Percentiles rank a stretch among this genome's conserved stretches.
Conservation (phyloP, 192 early-diverging fungal genomes). For the Mortierella antarctica region DNA sequence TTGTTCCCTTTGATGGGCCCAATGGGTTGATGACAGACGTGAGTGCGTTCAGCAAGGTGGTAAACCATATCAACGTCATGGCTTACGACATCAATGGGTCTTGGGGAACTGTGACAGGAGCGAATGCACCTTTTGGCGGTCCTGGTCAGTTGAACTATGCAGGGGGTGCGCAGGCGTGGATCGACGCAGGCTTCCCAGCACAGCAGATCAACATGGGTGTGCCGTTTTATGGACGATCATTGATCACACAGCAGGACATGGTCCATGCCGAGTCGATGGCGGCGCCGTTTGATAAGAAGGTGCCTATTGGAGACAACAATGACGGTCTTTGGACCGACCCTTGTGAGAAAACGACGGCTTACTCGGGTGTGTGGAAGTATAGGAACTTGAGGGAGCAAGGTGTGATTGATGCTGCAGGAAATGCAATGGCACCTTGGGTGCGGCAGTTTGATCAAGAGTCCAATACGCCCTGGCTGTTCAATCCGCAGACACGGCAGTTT, state of each 20-base stretch:
- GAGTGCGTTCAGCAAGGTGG: slow-evolving; percentile 63
- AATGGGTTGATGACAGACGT: slow-evolving; percentile 63
- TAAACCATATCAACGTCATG: slow-evolving; percentile 79
- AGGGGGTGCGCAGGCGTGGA: slow-evolving; percentile 67
- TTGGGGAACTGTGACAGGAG: slow-evolving; percentile 53
- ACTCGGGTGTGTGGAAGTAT: slow-evolving; percentile 75
- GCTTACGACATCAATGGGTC: slow-evolving; percentile 66
- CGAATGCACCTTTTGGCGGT: slow-evolving; percentile 60
- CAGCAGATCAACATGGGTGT: slow-evolving; percentile 70
- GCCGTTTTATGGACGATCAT: slow-evolving; percentile 69
- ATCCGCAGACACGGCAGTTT: slow-evolving; percentile 63
- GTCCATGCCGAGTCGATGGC: slow-evolving; percentile 12
- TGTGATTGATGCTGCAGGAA: slow-evolving; percentile 30
- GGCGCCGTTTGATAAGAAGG: slow-evolving; percentile 44
- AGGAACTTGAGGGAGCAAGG: slow-evolving; percentile 70
- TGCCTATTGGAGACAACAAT: slow-evolving; percentile 63
- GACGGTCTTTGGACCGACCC: slow-evolving; percentile 67
- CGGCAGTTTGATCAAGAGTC: slow-evolving; percentile 70
- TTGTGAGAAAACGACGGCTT: slow-evolving; percentile 57
- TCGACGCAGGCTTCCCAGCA: slow-evolving; percentile 65
- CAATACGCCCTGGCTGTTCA: slow-evolving; percentile 81
- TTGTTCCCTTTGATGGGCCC: slow-evolving; percentile 68
- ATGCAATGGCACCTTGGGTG: slow-evolving; percentile 68
- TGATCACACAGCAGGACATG: slow-evolving; percentile 28
- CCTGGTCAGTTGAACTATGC: slow-evolving; percentile 50